phyloP scores from a whole-genome alignment of 768 basidiomycete genomes.

The Imleria badia region DNA sequence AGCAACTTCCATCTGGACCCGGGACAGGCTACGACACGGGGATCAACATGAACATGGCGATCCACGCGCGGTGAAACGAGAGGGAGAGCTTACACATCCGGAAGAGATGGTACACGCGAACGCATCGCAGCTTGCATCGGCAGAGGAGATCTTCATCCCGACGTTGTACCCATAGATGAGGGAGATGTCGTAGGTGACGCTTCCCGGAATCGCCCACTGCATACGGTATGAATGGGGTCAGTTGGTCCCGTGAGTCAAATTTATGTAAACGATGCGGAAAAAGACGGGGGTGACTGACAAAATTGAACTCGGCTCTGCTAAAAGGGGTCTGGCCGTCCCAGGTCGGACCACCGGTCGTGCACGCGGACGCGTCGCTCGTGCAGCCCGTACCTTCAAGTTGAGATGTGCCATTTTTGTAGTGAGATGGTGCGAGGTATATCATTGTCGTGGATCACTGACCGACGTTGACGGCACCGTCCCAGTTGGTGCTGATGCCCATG shows the following conservation, averaged over 20 bases:
- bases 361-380: constrained; percentile 10
- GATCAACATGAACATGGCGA: neutral
- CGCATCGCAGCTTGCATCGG: constrained; percentile 12
- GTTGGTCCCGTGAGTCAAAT: too few relatives aligned
- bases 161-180: constrained; percentile 14
- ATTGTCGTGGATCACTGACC: constrained; percentile 5
- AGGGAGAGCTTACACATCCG: constrained; percentile 17
- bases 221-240: too few relatives aligned
- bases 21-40: constrained; percentile 10
- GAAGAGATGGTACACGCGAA: constrained; percentile 19
- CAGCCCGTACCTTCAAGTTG: constrained; percentile 25
- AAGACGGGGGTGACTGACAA: neutral
- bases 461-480: constrained; percentile 22
- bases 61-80: neutral
- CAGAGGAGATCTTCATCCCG: constrained; percentile 21
- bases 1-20: neutral
- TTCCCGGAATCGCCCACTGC: too few relatives aligned
- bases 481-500: constrained; percentile 20
- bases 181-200: constrained; percentile 23
- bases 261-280: too few relatives aligned
- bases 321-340: constrained; percentile 23
- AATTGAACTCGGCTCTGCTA: neutral
- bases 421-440: neutral
- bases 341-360: constrained; percentile 21
- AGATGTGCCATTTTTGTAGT: neutral